Conservation (phyloP, 1,284 basidiomycete species). For the Puccinia coronata region DNA sequence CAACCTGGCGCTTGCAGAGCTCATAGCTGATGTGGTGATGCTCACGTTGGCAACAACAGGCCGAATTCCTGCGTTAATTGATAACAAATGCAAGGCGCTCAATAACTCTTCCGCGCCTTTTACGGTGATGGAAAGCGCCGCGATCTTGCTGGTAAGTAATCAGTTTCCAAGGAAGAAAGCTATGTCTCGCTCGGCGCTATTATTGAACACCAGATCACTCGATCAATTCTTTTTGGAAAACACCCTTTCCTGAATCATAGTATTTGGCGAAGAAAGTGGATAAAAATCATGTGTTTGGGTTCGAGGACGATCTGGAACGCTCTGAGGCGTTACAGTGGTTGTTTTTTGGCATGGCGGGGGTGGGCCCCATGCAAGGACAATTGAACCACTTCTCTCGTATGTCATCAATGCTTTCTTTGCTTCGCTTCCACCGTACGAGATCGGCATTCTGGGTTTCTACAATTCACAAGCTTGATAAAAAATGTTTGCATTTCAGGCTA, state of each 20-base stretch:
- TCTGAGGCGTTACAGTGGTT: conserved; percentile 49
- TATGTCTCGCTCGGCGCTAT: not conserved
- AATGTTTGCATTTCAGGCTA: conserved; percentile 50
- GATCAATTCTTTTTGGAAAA: not conserved
- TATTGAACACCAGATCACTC: not conserved
- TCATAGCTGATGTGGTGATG: not conserved
- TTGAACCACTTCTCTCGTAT: conserved; percentile 50
- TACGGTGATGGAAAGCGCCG: conserved; percentile 51
- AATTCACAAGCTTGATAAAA: conserved; percentile 40
- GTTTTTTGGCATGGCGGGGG: conserved; percentile 46
- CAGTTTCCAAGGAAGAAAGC: not conserved
- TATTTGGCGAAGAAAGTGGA: conserved; percentile 48
- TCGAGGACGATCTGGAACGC: conserved; percentile 40
- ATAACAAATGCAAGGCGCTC: conserved; percentile 47
- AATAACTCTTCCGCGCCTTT: conserved; percentile 49
- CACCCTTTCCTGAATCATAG: not conserved
- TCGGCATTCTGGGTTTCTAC: not conserved
- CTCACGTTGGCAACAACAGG: not conserved
- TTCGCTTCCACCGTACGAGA: not conserved
- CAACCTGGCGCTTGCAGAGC: not conserved
- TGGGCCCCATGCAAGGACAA: conserved; percentile 48
- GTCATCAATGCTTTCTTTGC: conserved; percentile 49
- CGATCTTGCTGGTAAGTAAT: conserved; percentile 51
- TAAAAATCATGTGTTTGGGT: conserved; percentile 51
- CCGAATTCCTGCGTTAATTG: conserved; percentile 15